Base-by-base conservation (phyloP, 805 yeast species). In the Yarrowia keelungensis region DNA sequence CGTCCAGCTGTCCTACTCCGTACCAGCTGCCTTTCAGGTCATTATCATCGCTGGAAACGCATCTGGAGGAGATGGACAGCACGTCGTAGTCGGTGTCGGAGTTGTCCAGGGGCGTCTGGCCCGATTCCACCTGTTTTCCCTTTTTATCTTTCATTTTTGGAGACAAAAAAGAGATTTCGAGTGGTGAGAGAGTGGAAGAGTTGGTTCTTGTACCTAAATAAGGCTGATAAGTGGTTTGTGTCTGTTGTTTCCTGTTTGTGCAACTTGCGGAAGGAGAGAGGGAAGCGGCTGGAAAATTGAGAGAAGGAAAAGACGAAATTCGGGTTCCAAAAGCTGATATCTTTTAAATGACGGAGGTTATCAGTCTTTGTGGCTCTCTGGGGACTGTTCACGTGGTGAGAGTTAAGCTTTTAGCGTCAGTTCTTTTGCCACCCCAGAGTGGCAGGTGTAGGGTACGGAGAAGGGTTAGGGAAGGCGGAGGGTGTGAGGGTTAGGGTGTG, bases 81-180 rank as follows among this genome's bases (percentile, higher is more conserved):
- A 59, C 51, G 51, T 59, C 65, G 16, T 32, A 59, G 65, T 59
- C 65, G 42, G 65, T 59, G 51, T 59, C 65, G n/a, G 65, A 59
- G 65, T 45, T 59, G 51, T 59, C 64, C 64, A 42, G 15, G 38
- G 64, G 64, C 2, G 47, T 11, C 3, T 16, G 35, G 3, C 59
- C 62, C 15, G 62, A 15, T 4, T 56, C 62, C 47, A 42, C 47
- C 10, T 41, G 46, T 42, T 56, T 56, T 26, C 47, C 62, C 22
- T 56, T 56, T 26, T 56, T 56, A 22, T 56, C 62, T 41, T 47
- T 15, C 59, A 53, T 53, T 53, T 38, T 39, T 11, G 54, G 14
- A 7, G 19, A 4, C 7, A 2, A n/a, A 41, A 10, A 36, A 26
- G 51, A 47, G n/a, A 10, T 15, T 16, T 26, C 14, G 62, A 14